Conservation (phyloP, 495 filamentous ascomycete genomes). For the Aspergillus indologenus region DNA sequence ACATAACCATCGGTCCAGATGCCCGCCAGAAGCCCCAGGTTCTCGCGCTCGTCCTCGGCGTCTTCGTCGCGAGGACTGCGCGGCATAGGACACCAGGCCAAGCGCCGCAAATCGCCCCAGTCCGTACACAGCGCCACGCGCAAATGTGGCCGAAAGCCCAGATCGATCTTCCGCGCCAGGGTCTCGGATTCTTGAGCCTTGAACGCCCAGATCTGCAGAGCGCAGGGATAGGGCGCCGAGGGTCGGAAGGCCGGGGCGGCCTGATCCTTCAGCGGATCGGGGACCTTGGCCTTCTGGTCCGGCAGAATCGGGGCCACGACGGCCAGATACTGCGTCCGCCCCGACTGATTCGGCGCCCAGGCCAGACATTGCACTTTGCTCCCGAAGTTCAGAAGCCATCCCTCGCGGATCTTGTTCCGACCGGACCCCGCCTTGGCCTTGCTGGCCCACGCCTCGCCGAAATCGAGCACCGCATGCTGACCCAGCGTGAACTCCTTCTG, state of each 20-base stretch:
- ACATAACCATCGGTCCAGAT: conserved; percentile 62
- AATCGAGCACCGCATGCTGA: conserved; percentile 38
- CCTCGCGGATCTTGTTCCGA: conserved; percentile 35
- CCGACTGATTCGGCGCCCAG: conserved; percentile 56
- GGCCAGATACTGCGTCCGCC: conserved; percentile 54
- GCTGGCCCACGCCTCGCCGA: conserved; percentile 43
- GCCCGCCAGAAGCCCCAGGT: conserved; percentile 59
- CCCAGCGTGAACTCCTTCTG: conserved; percentile 43
- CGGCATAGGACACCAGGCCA: conserved; percentile 61
- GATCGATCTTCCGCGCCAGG: conserved; percentile 37
- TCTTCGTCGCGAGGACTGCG: conserved; percentile 36
- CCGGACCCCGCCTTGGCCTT: conserved; percentile 1
- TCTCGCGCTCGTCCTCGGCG: conserved; percentile 27
- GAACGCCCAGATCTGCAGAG: conserved; percentile 61
- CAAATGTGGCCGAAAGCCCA: conserved; percentile 36
- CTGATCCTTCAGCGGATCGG: conserved; percentile 25
- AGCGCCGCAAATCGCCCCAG: conserved; percentile 58
- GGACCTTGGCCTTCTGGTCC: conserved; percentile 29
- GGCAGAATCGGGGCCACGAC: conserved; percentile 41
- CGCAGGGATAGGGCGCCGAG: conserved; percentile 42
- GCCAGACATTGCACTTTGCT: conserved; percentile 49
- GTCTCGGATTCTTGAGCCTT: conserved; percentile 28
- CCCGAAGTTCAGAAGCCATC: conserved; percentile 59
- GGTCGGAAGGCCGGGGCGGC: conserved; percentile 47
- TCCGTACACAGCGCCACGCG: conserved; percentile 56